Conservation (phyloP, 352 stramenopile species). For the Phytopythium boreale region DNA sequence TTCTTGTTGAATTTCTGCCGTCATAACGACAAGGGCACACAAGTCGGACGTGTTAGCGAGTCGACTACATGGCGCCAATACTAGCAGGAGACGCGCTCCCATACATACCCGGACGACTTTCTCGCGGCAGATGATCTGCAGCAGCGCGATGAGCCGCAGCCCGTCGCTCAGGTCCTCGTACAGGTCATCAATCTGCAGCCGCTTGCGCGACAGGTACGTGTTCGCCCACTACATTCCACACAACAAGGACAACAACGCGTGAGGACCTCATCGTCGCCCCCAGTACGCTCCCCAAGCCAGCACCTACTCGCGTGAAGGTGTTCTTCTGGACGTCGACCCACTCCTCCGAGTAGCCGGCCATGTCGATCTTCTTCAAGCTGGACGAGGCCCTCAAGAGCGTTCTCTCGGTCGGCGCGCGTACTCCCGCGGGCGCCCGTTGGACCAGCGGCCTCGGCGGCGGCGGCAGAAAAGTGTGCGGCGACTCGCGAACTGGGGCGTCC, state of each 20-base stretch:
- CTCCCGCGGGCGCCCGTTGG: neutral
- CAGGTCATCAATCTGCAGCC: constrained; percentile 88
- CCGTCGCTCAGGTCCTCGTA: constrained; percentile 88
- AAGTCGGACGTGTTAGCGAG: neutral
- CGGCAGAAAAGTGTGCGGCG: neutral
- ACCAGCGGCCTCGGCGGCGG: constrained; percentile 2
- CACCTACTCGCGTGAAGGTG: constrained; percentile 88
- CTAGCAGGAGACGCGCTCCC: neutral
- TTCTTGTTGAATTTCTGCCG: constrained; percentile 90
- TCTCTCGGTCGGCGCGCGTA: constrained; percentile 1
- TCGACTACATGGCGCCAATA: neutral
- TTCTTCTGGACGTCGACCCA: constrained; percentile 92
- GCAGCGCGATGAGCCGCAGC: constrained; percentile 81
- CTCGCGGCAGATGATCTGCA: constrained; percentile 88
- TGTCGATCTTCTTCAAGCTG: constrained; percentile 19
- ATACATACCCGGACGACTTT: constrained; percentile 80
- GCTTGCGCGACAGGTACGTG: constrained; percentile 86
- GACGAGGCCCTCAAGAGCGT: constrained; percentile 1
- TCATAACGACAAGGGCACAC: neutral
- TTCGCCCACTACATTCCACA: constrained; percentile 74
- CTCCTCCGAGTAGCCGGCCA: constrained; percentile 71
- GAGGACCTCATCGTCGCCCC: neutral
- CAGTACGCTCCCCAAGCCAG: neutral
- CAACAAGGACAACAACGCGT: neutral
- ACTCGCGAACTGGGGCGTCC: neutral